Base-by-base conservation (phyloP, 768 basidiomycete species). In the Lentinula raphanica region DNA sequence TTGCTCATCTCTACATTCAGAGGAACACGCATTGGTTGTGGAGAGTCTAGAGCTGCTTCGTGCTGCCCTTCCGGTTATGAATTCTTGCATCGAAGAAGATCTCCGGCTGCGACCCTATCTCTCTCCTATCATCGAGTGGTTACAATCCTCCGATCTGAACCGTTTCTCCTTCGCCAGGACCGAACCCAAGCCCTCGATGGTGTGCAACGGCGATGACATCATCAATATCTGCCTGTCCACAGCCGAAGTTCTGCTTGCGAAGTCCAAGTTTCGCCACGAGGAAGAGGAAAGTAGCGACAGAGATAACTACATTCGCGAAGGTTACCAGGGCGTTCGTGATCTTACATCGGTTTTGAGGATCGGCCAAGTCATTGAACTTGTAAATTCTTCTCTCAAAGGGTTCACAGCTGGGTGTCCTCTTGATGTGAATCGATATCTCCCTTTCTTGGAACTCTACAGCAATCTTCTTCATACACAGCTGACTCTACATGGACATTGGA, bases 391-490 rank as follows among this genome's bases (percentile, higher is more conserved):
- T 5, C 63, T 87, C 27, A 50, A 65, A 9, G 63, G 65, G 19
- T 67, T 88, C n/a, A 68, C 67, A 5, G 62, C 69, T 28, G 61
- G 74, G 3, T 66, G 69, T 1, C 67, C 69, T 44, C 64, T 59
- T 28, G 66, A 66, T 49, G 60, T 85, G 44, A 72, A 71, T 65
- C 74, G 81, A 62, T 60, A 86, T n/a, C 62, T 87, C 8, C 93
- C 95, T 0, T 97, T 97, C 82, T 68, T 96, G 23, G 72, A 82
- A 2, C 70, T 72, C 23, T 94, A 92, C 69, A 63, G 81, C 8
- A 64, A 73, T 19, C 75, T 93, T 13, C 80, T 79, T 23, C 71
- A 79, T 29, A 77, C 78, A 39, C 82, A 90, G 54, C 70, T 96
- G n/a, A 62, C 70, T 2, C 69, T 72, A 11, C 82, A 85, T 53